These are phyloP conservation scores for Debaryomyces nepalensis DNA, from an alignment of 1,139 yeast species.

Conservation along the genomic window DNA sequence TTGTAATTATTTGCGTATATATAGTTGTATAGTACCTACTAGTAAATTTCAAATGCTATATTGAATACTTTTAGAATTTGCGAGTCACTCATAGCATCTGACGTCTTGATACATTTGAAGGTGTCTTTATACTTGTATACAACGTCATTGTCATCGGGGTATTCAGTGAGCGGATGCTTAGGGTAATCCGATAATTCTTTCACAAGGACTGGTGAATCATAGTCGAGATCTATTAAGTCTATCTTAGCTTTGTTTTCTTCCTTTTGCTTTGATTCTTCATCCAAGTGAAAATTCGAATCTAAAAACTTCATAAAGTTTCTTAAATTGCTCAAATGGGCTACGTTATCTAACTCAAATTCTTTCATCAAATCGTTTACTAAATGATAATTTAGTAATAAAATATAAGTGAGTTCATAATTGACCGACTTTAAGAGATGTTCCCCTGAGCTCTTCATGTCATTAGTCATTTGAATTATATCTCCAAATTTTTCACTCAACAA, in stretches of 20 bases:
- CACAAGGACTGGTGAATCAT: conserved; percentile 36
- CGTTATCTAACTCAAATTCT: conserved; percentile 15
- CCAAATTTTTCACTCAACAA: conserved; percentile 23
- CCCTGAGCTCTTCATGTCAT: conserved; percentile 16
- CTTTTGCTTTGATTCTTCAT: conserved; percentile 25
- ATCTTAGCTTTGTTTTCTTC: conserved; percentile 18
- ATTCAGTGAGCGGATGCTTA: not conserved
- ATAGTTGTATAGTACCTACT: conserved; percentile 8
- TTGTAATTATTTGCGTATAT: conserved; percentile 6
- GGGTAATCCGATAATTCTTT: conserved; percentile 25
- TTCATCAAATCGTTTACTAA: conserved; percentile 25
- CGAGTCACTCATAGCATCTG: conserved; percentile 16
- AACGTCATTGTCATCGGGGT: not conserved
- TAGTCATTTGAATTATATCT: conserved; percentile 18
- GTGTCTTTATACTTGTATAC: conserved; percentile 21
- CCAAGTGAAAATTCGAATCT: conserved; percentile 22
- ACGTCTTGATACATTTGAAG: conserved; percentile 17
- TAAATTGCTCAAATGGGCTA: conserved; percentile 21
- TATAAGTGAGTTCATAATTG: conserved; percentile 34
- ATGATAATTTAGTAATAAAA: conserved; percentile 38
- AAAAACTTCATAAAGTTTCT: conserved; percentile 28
- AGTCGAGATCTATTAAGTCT: conserved; percentile 31
- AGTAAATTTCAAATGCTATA: conserved; percentile 12
- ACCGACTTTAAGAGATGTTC: conserved; percentile 22
- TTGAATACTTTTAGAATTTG: conserved; percentile 23